Conservation (phyloP, 2,329 filamentous ascomycete species). For the Aspergillus cejpii region DNA sequence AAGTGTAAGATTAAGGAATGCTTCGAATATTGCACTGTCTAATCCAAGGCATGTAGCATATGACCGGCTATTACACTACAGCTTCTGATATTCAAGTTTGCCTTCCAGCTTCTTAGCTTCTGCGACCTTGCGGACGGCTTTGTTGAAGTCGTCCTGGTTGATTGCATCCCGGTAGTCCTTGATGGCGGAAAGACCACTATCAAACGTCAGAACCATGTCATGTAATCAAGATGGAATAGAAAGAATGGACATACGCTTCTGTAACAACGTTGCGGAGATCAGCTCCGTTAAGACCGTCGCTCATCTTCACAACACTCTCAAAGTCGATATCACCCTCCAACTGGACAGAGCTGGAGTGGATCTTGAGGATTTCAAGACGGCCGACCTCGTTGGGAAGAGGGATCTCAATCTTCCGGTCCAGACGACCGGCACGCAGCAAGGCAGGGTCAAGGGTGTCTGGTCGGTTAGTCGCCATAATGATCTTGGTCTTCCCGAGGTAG, state of each 20-base stretch:
- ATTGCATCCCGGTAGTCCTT: constrained; percentile 95
- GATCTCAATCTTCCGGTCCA: constrained; percentile 98
- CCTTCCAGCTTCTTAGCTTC: constrained; percentile 98
- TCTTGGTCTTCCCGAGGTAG: constrained; percentile 98
- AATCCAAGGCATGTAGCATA: constrained; percentile 13
- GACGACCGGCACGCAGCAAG: constrained; percentile 79
- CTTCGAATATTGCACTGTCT: constrained; percentile 4
- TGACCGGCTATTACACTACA: constrained; percentile 48
- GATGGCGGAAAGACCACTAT: constrained; percentile 88
- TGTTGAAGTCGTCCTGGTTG: constrained; percentile 99
- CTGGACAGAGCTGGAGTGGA: constrained; percentile 78
- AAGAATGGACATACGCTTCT: constrained; percentile 68
- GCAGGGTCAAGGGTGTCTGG: constrained; percentile 94
- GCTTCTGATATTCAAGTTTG: constrained; percentile 95
- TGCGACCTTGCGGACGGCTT: constrained; percentile 93
- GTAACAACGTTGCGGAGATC: constrained; percentile 97
- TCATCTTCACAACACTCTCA: constrained; percentile 99
- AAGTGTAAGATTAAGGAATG: not conserved
- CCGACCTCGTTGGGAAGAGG: constrained; percentile 95
- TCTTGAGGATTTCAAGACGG: constrained; percentile 94
- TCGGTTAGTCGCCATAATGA: constrained; percentile 98
- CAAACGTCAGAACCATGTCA: constrained; percentile 13
- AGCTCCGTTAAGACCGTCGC: constrained; percentile 92
- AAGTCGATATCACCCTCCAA: constrained; percentile 96
- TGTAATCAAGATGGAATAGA: constrained; percentile 1